Base-by-base conservation (phyloP, 805 yeast genomes). In the Myxozyma lipomycoides region DNA sequence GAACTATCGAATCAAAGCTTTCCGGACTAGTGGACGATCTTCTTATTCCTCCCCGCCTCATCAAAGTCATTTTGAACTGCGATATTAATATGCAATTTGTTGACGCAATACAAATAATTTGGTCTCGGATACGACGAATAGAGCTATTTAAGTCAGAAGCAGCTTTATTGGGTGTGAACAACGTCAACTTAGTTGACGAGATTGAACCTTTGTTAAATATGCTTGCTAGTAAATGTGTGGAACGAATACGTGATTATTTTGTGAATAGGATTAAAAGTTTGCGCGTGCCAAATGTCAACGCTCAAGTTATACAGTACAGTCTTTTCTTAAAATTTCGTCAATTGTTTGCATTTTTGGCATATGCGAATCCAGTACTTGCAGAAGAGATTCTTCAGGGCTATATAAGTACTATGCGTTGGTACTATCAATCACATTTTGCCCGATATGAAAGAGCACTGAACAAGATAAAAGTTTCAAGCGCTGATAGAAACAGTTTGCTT, bases 381-480 rank as follows among this genome's bases (percentile, higher is more conserved):
- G 64, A 70, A 15, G 93, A 87, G 62, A 73, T 93, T 36, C 76
- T 81, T 48, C 77, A 78, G 61, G 98, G 97, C 0, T 93, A 93
- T 65, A 70, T 82, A 18, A 82, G 81, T 62, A 91, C 98, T 2
- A 90, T 93, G 86, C 74, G 78, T 61, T 93, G 98, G 98, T 93
- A 91, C 70, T 93, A 93, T 66, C 74, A 77, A 51, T 77, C 84
- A 49, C 78, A 85, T 59, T 91, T 90, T 63, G 81, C 83, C 17
- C 79, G 89, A 56, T 90, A 89, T 68, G 67, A 83, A 35, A 78
- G 82, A 54, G 81, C 95, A 0, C 67, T 90, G 45, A 85, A 85
- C 52, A 80, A 79, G 58, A 67, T 88, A 51, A 78, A 76, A 39
- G 57, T 82, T 17, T 73, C 75, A 45, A 68, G 69, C 21, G 77